Evolutionary conservation across 2,329 filamentous ascomycete genomes (phyloP), one percentile per base, ranked within the genome.

Genomic region (Sporothrix variecibatus): DNA sequence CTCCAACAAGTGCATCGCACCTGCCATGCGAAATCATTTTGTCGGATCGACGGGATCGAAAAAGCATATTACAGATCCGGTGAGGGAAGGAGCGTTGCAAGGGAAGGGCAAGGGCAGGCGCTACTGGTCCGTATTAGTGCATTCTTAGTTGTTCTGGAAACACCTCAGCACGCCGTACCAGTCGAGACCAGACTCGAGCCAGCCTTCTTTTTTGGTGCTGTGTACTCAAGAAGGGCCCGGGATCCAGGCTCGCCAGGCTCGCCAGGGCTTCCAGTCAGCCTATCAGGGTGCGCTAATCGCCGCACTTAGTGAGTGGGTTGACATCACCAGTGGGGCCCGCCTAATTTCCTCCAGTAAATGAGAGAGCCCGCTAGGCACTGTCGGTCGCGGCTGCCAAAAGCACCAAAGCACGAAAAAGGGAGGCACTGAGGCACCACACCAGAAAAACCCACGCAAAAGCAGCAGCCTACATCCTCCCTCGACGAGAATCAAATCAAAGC

Each of bases 241-340:
- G 26, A 49, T 68, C 64, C 15, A n/a, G 26, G n/a, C 23, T 31
- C 26, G 26, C 9, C 15, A 38, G 31, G n/a, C 31, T 26, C 49
- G 31, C 49, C 64, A 6, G 11, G 43, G 23, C 23, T 11, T 23
- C 26, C 51, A 62, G 58, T 26, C 56, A 56, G 67, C 72, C 72
- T 74, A 67, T 67, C 72, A 71, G 46, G 26, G 31, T 38, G 28
- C 40, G 58, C 58, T 28, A 23, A 43, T 15, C 34, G 6, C 23
- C 1, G 26, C 64, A 31, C 49, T 26, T 71, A 51, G 40, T 38
- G 70, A 46, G 51, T 49, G 62, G 60, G 56, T 53, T 69, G 72
- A 76, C 75, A 75, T 75, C 75, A 75, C 71, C 53, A 64, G 75
- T 75, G 75, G 75, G 62, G 65, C 62, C 26, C 34, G 72, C 67